Evolutionary conservation across 192 early-diverging fungal genomes (phyloP), one percentile per base, ranked within the genome.

Genomic region (Coemansia sp.): DNA sequence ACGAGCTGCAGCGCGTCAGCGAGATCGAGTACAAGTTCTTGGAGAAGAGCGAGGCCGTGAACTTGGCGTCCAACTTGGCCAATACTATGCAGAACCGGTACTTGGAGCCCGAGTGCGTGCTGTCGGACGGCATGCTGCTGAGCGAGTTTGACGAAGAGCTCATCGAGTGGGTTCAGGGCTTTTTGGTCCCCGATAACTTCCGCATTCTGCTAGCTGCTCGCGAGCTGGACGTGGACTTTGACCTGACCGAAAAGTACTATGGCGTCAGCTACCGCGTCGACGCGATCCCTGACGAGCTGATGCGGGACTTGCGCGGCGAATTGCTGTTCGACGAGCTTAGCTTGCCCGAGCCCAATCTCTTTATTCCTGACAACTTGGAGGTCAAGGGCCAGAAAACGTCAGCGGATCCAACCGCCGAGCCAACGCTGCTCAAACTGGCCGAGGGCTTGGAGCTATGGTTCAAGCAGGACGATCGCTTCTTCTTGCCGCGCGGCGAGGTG

Each of bases 381-480:
- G 87, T 94, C 36, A 74, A 87, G 62, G 83, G 85, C 25, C 46
- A 62, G 27, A 45, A 71, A 25, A 45, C 24, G 25, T 65, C 46
- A n/a, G 53, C 27, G 1, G 60, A 62, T 29, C 60, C 70, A 8
- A 41, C 54, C 1, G 45, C 67, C 20, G 71, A 49, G 25, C 77
- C 71, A 14, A 53, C 46, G 59, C 64, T 81, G 76, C 74, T 82
- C 41, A 54, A 49, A 27, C 56, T 49, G 35, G 59, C 65, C 10
- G 67, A 67, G 22, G 67, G 62, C n/a, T 24, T 68, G 24, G 88
- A 95, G 38, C 70, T 98, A 70, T 99, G 97, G 97, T 88, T 94
- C 74, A 96, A 97, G 74, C 93, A 92, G 64, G 97, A 99, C 79
- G 94, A 97, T 73, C 92, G 86, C 2, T 99, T 95, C 65, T 91